Evolutionary conservation across 352 stramenopile genomes (phyloP).

Genomic region (Pythium phragmitis): DNA sequence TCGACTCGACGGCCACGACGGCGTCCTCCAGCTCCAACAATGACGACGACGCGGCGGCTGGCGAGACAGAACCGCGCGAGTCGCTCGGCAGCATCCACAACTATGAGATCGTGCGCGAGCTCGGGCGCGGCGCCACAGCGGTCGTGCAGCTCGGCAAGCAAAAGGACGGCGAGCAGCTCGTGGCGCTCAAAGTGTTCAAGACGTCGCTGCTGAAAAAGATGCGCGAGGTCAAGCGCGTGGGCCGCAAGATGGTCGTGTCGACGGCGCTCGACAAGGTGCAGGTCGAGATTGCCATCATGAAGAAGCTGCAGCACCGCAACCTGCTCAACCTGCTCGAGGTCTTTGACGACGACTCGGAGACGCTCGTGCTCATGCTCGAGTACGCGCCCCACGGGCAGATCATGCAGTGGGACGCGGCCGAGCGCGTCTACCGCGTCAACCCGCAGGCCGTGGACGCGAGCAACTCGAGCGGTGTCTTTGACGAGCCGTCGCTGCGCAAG

Average conservation of each 20-base stretch:
- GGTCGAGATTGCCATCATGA: slow-evolving; percentile 89
- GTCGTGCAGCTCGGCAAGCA: slow-evolving; percentile 76
- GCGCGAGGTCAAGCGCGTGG: slow-evolving; percentile 83
- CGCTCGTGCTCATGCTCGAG: slow-evolving; percentile 83
- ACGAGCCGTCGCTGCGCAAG: slow-evolving; percentile 50
- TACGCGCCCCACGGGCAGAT: slow-evolving; percentile 80
- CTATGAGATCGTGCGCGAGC: slow-evolving; percentile 78
- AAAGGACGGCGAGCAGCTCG: slow-evolving; percentile 46
- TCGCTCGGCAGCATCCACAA: slow-evolving; percentile 56
- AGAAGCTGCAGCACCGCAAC: slow-evolving; percentile 80
- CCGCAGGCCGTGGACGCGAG: not conserved
- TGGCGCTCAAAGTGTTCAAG: slow-evolving; percentile 86
- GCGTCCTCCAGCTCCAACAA: slow-evolving; percentile 38
- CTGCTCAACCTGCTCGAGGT: slow-evolving; percentile 81
- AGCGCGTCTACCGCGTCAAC: slow-evolving; percentile 53
- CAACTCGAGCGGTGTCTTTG: slow-evolving; percentile 34
- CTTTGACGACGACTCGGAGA: slow-evolving; percentile 82
- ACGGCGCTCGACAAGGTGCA: slow-evolving; percentile 87
- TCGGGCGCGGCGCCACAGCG: slow-evolving; percentile 76
- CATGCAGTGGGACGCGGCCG: slow-evolving; percentile 78
- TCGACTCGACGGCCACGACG: slow-evolving; percentile 12
- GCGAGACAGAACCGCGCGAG: slow-evolving; percentile 28
- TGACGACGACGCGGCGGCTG: slow-evolving; percentile 36
- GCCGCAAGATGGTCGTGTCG: slow-evolving; percentile 80
- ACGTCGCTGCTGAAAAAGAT: slow-evolving; percentile 86